phyloP scores from a whole-genome alignment of 139 green algal genomes.

The Parachlorella kessleri region DNA sequence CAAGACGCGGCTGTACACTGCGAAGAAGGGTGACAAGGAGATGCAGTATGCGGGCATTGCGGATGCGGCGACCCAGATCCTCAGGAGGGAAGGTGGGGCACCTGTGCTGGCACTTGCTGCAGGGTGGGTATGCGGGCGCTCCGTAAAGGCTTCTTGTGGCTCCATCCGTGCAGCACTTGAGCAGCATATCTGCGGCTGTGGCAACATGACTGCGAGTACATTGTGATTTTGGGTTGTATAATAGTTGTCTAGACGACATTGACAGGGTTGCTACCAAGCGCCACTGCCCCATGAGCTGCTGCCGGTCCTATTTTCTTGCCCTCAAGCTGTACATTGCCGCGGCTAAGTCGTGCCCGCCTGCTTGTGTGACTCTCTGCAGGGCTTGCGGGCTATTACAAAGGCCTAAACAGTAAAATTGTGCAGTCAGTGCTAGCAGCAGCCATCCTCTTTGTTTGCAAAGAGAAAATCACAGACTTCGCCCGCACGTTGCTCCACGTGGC shows the following conservation, averaged over 20 bases:
- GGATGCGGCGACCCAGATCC: slow-evolving; percentile 67
- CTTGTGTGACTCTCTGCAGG: no score
- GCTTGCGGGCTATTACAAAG: slow-evolving; percentile 57
- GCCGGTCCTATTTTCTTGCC: not conserved
- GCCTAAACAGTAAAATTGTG: slow-evolving; percentile 81
- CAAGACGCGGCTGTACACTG: slow-evolving; percentile 79
- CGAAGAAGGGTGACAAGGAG: slow-evolving; percentile 37
- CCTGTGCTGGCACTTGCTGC: no score
- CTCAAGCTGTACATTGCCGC: not conserved
- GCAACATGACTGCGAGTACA: no score
- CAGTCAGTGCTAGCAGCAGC: slow-evolving; percentile 87
- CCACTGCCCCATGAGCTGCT: no score
- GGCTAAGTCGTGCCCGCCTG: not conserved
- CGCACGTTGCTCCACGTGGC: no score
- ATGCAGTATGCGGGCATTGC: slow-evolving; percentile 66
- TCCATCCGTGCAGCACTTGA: no score
- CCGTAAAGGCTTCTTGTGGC: no score
- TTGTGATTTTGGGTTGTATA: no score
- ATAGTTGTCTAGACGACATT: no score
- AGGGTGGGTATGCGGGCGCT: no score
- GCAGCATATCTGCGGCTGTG: no score
- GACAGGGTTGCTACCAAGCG: no score
- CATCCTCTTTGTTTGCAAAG: slow-evolving; percentile 85
- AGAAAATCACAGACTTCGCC: slow-evolving; percentile 62
- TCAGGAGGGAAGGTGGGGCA: slow-evolving; percentile 58